Evolutionary conservation across 257 asterid species (phyloP).

Genomic region (Eustoma russellianum): DNA sequence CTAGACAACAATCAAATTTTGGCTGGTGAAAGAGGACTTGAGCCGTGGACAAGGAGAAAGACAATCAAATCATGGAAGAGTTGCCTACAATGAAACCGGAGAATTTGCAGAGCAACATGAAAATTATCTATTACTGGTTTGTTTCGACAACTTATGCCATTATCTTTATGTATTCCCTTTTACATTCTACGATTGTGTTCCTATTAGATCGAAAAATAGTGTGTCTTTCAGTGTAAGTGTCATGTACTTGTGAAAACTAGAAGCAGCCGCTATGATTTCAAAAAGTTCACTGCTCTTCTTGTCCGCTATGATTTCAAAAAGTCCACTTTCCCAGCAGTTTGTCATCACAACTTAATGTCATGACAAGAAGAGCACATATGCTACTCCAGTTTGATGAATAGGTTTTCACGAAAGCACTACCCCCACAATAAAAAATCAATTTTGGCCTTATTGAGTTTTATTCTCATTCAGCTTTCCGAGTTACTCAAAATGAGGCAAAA

Average conservation of each 20-base stretch:
- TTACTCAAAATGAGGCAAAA: no score
- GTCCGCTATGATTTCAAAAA: no score
- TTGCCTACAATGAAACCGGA: conserved; percentile 62
- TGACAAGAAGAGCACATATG: no score
- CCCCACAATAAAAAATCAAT: background rate
- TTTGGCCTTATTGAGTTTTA: background rate
- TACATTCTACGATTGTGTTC: background rate
- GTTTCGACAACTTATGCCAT: conserved; percentile 3
- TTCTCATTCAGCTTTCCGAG: background rate
- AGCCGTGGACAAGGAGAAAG: conserved; percentile 29
- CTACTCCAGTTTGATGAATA: no score
- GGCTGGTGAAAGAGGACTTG: conserved; percentile 8
- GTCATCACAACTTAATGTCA: no score
- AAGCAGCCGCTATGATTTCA: background rate
- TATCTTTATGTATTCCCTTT: background rate
- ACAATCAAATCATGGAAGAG: conserved; percentile 40
- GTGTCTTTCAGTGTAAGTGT: background rate
- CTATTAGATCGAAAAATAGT: background rate
- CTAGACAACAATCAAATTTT: no score
- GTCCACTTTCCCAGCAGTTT: no score
- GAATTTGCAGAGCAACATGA: conserved; percentile 63
- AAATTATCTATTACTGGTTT: conserved; percentile 61
- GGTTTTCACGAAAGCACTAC: background rate
- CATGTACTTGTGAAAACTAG: background rate
- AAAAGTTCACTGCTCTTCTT: no score